These are phyloP conservation scores for Camelina sativa DNA, from an alignment of 345 rosid species.

Conservation along the genomic window DNA sequence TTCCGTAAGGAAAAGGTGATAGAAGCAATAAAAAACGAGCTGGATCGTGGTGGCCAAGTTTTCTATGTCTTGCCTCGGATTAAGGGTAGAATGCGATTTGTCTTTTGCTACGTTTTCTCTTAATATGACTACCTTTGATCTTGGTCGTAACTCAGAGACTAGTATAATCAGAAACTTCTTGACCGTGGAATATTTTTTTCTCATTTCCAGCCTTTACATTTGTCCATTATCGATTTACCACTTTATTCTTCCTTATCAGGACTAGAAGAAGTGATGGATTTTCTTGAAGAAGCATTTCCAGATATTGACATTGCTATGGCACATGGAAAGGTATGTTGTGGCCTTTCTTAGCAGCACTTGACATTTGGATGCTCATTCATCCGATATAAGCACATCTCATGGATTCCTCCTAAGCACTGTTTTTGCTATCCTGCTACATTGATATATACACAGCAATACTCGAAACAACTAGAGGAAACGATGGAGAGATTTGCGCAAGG, in stretches of 20 bases:
- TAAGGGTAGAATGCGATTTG: slow-evolving; percentile 60
- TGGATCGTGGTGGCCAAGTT: slow-evolving; percentile 91
- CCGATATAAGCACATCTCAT: slow-evolving; percentile 12
- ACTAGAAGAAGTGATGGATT: slow-evolving; percentile 82
- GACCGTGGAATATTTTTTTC: slow-evolving; percentile 2
- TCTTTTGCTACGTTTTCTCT: slow-evolving; percentile 28
- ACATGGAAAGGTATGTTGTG: slow-evolving; percentile 78
- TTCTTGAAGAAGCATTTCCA: slow-evolving; percentile 76
- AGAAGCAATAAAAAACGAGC: slow-evolving; percentile 77
- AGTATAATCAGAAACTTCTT: slow-evolving; percentile 21
- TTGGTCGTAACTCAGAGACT: slow-evolving; percentile 25
- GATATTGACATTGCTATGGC: slow-evolving; percentile 83
- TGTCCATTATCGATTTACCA: slow-evolving; percentile 16
- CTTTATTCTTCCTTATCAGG: slow-evolving; percentile 56
- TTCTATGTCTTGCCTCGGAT: slow-evolving; percentile 95
- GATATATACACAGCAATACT: slow-evolving; percentile 70
- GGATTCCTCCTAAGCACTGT: slow-evolving; percentile 29
- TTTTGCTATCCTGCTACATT: slow-evolving; percentile 32
- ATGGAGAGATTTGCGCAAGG: slow-evolving; percentile 94
- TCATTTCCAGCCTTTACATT: slow-evolving; percentile 12
- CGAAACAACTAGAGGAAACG: slow-evolving; percentile 88
- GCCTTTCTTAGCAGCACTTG: slow-evolving; percentile 26
- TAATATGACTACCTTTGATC: slow-evolving; percentile 25
- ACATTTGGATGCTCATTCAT: slow-evolving; percentile 33
- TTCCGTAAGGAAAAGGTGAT: slow-evolving; percentile 64